phyloP scores from a whole-genome alignment of 1,139 yeast genomes.

The Suhomyces wounanorum region DNA sequence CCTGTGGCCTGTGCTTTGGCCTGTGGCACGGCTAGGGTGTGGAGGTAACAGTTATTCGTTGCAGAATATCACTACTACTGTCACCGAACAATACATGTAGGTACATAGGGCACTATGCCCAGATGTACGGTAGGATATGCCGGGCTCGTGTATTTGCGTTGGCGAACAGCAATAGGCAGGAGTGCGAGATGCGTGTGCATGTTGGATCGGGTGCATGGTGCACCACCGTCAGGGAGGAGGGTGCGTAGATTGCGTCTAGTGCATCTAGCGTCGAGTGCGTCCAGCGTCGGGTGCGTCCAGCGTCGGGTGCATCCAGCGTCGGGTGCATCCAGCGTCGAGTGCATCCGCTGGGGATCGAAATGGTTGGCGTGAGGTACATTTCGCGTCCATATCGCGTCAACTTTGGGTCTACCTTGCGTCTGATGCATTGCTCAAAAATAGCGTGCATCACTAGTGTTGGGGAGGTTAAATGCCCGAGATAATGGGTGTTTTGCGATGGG shows the following conservation, averaged over 20 bases:
- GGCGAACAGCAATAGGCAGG: slow-evolving; percentile 2
- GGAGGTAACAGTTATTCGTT: background rate
- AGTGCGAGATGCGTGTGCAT: background rate
- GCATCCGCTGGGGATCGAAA: too few relatives aligned
- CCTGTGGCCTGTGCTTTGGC: too few relatives aligned
- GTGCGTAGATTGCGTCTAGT: too few relatives aligned
- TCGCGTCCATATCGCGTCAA: background rate
- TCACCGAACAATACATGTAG: slow-evolving; percentile 3
- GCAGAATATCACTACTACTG: slow-evolving; percentile 1
- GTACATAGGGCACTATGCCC: background rate
- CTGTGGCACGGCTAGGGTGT: slow-evolving; percentile 2
- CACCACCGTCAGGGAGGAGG: too few relatives aligned
- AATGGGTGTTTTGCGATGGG: background rate
- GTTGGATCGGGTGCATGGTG: background rate
- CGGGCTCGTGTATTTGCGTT: slow-evolving; percentile 5
- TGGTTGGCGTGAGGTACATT: background rate
- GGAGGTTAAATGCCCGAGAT: background rate
- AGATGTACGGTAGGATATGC: background rate
- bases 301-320: background rate
- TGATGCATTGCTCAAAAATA: background rate
- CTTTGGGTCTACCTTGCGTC: background rate
- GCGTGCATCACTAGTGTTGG: background rate
- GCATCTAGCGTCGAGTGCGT: too few relatives aligned
- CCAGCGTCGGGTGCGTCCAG: too few relatives aligned
- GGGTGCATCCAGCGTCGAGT: too few relatives aligned